These are phyloP conservation scores for Ogataea nitratoaversa DNA, from an alignment of 805 yeast genomes.

Conservation along the genomic window DNA sequence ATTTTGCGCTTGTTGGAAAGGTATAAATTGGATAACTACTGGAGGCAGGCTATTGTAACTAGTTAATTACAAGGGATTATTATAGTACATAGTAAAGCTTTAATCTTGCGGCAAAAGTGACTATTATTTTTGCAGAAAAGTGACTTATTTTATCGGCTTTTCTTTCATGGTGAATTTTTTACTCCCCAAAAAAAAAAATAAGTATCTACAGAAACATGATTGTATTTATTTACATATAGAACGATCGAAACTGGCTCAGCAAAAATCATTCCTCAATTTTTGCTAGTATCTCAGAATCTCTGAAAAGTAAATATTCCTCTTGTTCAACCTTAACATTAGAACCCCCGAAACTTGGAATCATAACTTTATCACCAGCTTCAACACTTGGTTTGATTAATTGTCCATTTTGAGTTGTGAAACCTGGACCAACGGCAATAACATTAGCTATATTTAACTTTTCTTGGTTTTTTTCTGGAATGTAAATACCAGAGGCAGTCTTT, in stretches of 20 bases:
- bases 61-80: too few relatives aligned
- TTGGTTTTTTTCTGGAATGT: conserved; percentile 93
- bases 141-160: too few relatives aligned
- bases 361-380: conserved; percentile 85
- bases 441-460: conserved; percentile 90
- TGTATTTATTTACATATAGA: not conserved
- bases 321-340: conserved; percentile 75
- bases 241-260: not conserved
- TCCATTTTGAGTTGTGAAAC: conserved; percentile 74
- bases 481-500: conserved; percentile 89
- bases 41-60: conserved; percentile 38
- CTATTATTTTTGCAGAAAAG: too few relatives aligned
- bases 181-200: too few relatives aligned
- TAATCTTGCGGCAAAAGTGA: too few relatives aligned
- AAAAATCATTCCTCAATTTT: conserved; percentile 61
- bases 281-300: conserved; percentile 94
- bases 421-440: conserved; percentile 95
- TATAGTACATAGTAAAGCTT: too few relatives aligned
- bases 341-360: conserved; percentile 95
- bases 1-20: conserved; percentile 44
- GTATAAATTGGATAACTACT: conserved; percentile 56
- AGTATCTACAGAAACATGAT: conserved; percentile 5
- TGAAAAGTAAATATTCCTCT: conserved; percentile 59
- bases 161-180: too few relatives aligned
- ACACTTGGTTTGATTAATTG: conserved; percentile 69